Percentiles rank a stretch among this genome's conserved stretches.
Evolutionary conservation across 192 early-diverging fungal species (phyloP).

Genomic region (Radiomyces spectabilis): DNA sequence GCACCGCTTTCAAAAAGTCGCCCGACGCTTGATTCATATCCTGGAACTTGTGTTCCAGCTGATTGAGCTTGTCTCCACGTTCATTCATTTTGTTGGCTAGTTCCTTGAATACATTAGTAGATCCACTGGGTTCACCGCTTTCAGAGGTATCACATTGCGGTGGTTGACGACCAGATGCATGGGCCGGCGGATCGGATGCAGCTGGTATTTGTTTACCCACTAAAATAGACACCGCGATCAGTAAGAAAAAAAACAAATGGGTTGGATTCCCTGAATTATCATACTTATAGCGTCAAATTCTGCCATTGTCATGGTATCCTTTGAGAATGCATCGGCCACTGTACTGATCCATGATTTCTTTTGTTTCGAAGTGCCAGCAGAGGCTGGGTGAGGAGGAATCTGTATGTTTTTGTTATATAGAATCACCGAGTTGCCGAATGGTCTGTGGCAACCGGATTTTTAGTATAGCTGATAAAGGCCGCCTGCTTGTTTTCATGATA

Average conservation of each 20-base stretch:
- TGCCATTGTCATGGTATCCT: slow-evolving; percentile 11
- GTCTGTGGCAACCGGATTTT: slow-evolving; percentile 8
- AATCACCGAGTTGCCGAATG: slow-evolving; percentile 17
- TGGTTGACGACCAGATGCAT: no score
- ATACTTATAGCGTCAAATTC: slow-evolving; percentile 25
- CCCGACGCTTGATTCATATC: slow-evolving; percentile 45
- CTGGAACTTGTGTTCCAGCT: slow-evolving; percentile 49
- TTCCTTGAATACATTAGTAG: slow-evolving; percentile 22
- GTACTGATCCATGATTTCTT: slow-evolving; percentile 27
- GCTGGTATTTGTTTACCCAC: slow-evolving; percentile 9
- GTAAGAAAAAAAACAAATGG: neutral
- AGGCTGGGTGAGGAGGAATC: slow-evolving; percentile 12
- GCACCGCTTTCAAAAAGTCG: slow-evolving; percentile 48
- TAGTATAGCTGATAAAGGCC: no score
- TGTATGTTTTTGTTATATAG: slow-evolving; percentile 11
- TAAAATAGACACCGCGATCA: slow-evolving; percentile 6
- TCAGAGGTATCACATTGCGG: no score
- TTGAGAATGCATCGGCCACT: slow-evolving; percentile 21
- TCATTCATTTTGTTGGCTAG: slow-evolving; percentile 46
- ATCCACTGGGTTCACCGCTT: no score
- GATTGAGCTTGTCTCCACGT: slow-evolving; percentile 51
- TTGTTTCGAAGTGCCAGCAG: neutral
- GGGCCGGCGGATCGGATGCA: no score
- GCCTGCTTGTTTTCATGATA: no score
- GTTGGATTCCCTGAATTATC: neutral